These are phyloP conservation scores for Gossypium anomalum DNA, from an alignment of 345 rosid species.

Conservation along the genomic window DNA sequence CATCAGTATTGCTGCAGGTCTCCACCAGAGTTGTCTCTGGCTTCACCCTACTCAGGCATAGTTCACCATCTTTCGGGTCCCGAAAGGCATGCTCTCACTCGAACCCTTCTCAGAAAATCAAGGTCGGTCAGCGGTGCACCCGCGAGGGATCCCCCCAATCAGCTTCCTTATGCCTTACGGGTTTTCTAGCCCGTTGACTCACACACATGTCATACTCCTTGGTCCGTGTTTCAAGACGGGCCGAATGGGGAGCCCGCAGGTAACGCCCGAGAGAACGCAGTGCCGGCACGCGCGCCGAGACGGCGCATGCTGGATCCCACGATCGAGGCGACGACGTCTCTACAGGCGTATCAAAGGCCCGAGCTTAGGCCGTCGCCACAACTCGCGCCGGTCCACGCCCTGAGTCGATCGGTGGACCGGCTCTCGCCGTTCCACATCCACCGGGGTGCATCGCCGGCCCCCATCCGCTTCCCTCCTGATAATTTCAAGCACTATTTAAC, in stretches of 20 bases:
- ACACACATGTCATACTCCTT: slow-evolving; percentile 53
- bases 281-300: too few relatives aligned
- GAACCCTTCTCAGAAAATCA: slow-evolving; percentile 27
- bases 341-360: too few relatives aligned
- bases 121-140: slow-evolving; percentile 30
- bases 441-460: too few relatives aligned
- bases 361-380: too few relatives aligned
- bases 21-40: slow-evolving; percentile 31
- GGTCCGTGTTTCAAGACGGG: slow-evolving; percentile 70
- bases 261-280: too few relatives aligned
- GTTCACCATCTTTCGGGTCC: slow-evolving; percentile 30
- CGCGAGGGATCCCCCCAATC: slow-evolving; percentile 13
- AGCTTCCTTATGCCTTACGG: slow-evolving; percentile 20
- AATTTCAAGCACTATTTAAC: too few relatives aligned
- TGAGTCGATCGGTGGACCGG: too few relatives aligned
- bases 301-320: too few relatives aligned
- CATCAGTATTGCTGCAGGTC: slow-evolving; percentile 30
- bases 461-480: too few relatives aligned
- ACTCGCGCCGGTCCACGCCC: too few relatives aligned
- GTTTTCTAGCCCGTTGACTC: slow-evolving; percentile 35
- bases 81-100: slow-evolving; percentile 25
- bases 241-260: slow-evolving; percentile 17
- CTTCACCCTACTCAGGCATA: slow-evolving; percentile 27
- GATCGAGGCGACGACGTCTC: too few relatives aligned
- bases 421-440: too few relatives aligned